Evolutionary conservation across 2,329 filamentous ascomycete genomes (phyloP).

Genomic region (Diaporthe humulicola): DNA sequence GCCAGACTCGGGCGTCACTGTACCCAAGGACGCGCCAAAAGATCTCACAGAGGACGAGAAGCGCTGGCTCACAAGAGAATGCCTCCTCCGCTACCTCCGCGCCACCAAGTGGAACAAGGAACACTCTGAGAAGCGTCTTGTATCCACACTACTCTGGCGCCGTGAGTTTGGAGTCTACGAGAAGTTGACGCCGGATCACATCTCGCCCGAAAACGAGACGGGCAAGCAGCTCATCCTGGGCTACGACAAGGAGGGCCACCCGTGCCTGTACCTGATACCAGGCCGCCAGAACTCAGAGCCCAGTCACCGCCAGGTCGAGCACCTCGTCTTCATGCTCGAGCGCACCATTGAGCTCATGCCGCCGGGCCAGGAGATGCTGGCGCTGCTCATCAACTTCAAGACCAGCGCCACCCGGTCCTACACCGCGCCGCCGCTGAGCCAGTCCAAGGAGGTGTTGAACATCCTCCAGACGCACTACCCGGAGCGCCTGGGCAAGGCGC

Average conservation of each 20-base stretch:
- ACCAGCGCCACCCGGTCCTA: conserved; percentile 81
- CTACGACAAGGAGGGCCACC: conserved; percentile 87
- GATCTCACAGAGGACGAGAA: conserved; percentile 81
- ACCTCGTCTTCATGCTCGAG: conserved; percentile 97
- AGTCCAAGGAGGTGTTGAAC: conserved; percentile 85
- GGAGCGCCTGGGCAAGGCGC: conserved; percentile 87
- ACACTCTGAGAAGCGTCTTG: conserved; percentile 83
- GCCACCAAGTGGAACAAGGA: conserved; percentile 90
- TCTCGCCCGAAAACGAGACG: conserved; percentile 94
- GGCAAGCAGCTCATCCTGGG: conserved; percentile 94
- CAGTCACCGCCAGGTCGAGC: conserved; percentile 88
- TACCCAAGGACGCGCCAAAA: conserved; percentile 70
- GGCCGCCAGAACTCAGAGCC: conserved; percentile 93
- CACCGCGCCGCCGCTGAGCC: conserved; percentile 77
- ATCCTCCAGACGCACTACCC: conserved; percentile 98
- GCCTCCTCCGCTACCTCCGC: conserved; percentile 90
- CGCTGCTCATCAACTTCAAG: conserved; percentile 93
- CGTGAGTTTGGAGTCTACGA: conserved; percentile 85
- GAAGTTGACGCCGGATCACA: conserved; percentile 85
- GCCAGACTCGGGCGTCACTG: conserved; percentile 32
- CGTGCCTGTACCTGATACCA: conserved; percentile 91
- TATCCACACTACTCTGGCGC: conserved; percentile 87
- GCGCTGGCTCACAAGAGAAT: conserved; percentile 93
- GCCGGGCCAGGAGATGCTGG: conserved; percentile 86
- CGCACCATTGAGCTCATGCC: conserved; percentile 89